Evolutionary conservation across 441 rosid species (phyloP).

Genomic region (Pelargonium citronellum): DNA sequence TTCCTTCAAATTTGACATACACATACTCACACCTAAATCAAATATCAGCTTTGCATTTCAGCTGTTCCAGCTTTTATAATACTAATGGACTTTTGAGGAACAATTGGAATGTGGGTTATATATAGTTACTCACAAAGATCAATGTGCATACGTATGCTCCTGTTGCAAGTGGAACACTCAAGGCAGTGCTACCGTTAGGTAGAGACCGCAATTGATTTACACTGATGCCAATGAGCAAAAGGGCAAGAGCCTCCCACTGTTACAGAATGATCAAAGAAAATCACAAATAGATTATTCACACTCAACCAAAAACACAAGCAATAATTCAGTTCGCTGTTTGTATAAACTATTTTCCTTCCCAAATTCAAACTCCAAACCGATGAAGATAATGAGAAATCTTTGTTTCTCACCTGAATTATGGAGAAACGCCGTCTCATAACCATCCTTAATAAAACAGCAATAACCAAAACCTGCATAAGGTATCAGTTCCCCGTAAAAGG

Average conservation of each 20-base stretch:
- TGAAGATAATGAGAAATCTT: background rate
- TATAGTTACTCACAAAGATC: slow-evolving; percentile 65
- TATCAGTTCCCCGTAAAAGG: background rate
- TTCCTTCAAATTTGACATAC: background rate
- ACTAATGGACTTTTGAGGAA: background rate
- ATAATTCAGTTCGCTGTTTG: background rate
- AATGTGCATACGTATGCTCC: slow-evolving; percentile 79
- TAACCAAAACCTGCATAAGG: slow-evolving; percentile 73
- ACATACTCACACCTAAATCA: background rate
- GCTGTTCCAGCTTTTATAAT: background rate
- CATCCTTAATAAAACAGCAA: slow-evolving; percentile 78
- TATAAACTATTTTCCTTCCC: background rate
- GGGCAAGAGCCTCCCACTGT: slow-evolving; percentile 99
- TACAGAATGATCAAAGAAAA: slow-evolving; percentile 18
- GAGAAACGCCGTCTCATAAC: slow-evolving; percentile 94
- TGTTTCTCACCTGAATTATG: slow-evolving; percentile 59
- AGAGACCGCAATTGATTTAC: slow-evolving; percentile 83
- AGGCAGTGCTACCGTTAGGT: slow-evolving; percentile 65
- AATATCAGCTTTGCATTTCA: background rate
- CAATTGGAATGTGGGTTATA: background rate
- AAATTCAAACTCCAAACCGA: background rate
- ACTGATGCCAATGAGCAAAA: slow-evolving; percentile 91
- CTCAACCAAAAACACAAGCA: background rate
- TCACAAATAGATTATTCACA: slow-evolving; percentile 13
- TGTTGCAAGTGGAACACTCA: slow-evolving; percentile 77